phyloP scores from a whole-genome alignment of 2,329 filamentous ascomycete genomes.

The Geosmithia flava region DNA sequence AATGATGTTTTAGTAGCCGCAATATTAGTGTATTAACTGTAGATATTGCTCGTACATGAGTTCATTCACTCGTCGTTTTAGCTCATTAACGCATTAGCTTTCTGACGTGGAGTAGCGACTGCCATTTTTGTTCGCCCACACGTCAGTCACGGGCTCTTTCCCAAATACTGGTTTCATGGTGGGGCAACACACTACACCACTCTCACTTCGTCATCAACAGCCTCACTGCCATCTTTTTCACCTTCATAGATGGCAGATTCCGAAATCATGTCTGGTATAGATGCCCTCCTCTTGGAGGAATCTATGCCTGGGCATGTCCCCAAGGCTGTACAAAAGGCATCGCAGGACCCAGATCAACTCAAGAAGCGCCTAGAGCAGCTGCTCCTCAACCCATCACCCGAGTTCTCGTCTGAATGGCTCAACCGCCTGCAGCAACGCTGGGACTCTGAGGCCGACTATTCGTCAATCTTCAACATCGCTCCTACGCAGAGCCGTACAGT shows the following conservation, averaged over 20 bases:
- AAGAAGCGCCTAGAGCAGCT: slow-evolving; percentile 62
- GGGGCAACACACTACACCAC: slow-evolving; percentile 2
- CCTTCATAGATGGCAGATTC: not conserved
- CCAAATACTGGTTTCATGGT: slow-evolving; percentile 1
- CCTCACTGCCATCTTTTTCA: not conserved
- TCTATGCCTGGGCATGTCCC: slow-evolving; percentile 7
- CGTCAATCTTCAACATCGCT: slow-evolving; percentile 75
- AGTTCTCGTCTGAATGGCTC: slow-evolving; percentile 77
- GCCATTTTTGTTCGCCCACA: not conserved
- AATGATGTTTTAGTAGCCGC: too few relatives aligned
- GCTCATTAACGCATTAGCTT: too few relatives aligned
- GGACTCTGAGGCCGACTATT: slow-evolving; percentile 70
- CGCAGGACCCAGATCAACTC: slow-evolving; percentile 44
- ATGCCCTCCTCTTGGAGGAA: slow-evolving; percentile 18
- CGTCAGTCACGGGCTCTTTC: slow-evolving; percentile 2
- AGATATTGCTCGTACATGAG: too few relatives aligned
- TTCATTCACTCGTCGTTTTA: too few relatives aligned
- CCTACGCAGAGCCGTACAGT: slow-evolving; percentile 92
- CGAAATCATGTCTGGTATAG: slow-evolving; percentile 18
- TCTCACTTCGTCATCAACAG: not conserved
- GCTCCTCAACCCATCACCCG: slow-evolving; percentile 66
- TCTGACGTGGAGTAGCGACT: not conserved
- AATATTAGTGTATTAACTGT: too few relatives aligned
- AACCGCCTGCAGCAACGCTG: slow-evolving; percentile 81
- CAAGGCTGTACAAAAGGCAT: slow-evolving; percentile 3